phyloP scores from a whole-genome alignment of 177 flowering plant species.

The Vitis hybrid region DNA sequence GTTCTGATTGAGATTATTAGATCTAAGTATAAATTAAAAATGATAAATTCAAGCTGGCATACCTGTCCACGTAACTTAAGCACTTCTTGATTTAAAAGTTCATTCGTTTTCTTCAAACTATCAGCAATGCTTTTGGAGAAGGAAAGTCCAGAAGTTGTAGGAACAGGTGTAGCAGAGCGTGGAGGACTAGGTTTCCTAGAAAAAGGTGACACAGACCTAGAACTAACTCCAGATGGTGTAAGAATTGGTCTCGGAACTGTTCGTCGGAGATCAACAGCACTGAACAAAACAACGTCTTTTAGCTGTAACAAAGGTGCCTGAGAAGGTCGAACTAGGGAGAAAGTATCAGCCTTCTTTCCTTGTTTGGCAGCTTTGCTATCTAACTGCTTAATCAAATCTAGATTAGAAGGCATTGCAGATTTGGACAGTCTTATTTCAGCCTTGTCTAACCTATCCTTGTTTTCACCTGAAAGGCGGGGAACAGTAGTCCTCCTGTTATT shows the following conservation, averaged over 20 bases:
- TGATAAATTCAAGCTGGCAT: slow-evolving; percentile 1
- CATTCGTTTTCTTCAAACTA: slow-evolving; percentile 92
- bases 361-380: slow-evolving; percentile 87
- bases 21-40: neutral
- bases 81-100: slow-evolving; percentile 86
- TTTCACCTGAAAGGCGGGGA: slow-evolving; percentile 90
- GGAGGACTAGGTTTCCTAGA: slow-evolving; percentile 95
- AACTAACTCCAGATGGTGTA: slow-evolving; percentile 63
- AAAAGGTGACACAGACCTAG: slow-evolving; percentile 93
- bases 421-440: slow-evolving; percentile 62
- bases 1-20: neutral
- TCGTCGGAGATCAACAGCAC: slow-evolving; percentile 50
- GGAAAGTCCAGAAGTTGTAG: slow-evolving; percentile 87
- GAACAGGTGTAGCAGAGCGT: slow-evolving; percentile 91
- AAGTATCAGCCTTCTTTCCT: slow-evolving; percentile 72
- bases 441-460: slow-evolving; percentile 85
- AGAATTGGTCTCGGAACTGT: slow-evolving; percentile 59
- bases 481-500: slow-evolving; percentile 49
- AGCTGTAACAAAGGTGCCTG: slow-evolving; percentile 68
- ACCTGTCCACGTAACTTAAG: slow-evolving; percentile 85
- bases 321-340: slow-evolving; percentile 59
- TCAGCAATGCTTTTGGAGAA: slow-evolving; percentile 81
- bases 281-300: slow-evolving; percentile 61
- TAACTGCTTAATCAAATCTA: slow-evolving; percentile 81
- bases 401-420: slow-evolving; percentile 57